Base-by-base conservation (phyloP, 306 rosid genomes). In the Styphnolobium japonicum region DNA sequence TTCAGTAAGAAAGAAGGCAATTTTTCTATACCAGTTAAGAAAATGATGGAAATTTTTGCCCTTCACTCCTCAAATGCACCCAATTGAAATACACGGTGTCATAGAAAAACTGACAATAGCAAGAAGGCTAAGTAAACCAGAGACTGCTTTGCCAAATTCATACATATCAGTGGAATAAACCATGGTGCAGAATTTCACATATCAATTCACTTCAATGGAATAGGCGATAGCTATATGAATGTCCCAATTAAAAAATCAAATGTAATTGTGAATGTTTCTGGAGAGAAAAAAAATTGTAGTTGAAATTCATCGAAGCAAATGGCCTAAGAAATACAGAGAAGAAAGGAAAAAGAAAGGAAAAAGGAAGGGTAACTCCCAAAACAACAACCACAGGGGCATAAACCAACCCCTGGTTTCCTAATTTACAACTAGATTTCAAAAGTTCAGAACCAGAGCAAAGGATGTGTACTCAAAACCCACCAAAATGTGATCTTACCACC, bases 1-100 rank as follows among this genome's bases (percentile, higher is more conserved):
- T 57, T 55, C 23, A 75, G 76, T 81, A 1, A 80, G 76, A 81
- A 66, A 78, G 60, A 55, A 53, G 65, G 66, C 19, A 25, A 67
- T 10, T 39, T 45, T 31, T 34, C 16, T 4, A 36, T 69, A 43
- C 8, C 16, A 43, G 39, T 61, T 25, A 60, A 81, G 19, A 80
- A 62, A 63, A 55, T 12, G 29, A 18, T 16, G 27, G 6, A 12
- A 55, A 51, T 42, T 7, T 4, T 51, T 46, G 16, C 23, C 64
- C 15, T 77, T 62, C 27, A 33, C 75, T 63, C 16, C 78, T 39
- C 34, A 57, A 63, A 74, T 56, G 9, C 48, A 33, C 29, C 61
- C 40, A 71, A 39, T 21, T 14, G 4, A 31, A 10, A 48, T 67
- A 53, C 42, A 9, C 2, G 10, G 21, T 15, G 8, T 48, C 10